Evolutionary conservation across 352 stramenopile species (phyloP).

Genomic region (Pythium rhizo-oryzae): DNA sequence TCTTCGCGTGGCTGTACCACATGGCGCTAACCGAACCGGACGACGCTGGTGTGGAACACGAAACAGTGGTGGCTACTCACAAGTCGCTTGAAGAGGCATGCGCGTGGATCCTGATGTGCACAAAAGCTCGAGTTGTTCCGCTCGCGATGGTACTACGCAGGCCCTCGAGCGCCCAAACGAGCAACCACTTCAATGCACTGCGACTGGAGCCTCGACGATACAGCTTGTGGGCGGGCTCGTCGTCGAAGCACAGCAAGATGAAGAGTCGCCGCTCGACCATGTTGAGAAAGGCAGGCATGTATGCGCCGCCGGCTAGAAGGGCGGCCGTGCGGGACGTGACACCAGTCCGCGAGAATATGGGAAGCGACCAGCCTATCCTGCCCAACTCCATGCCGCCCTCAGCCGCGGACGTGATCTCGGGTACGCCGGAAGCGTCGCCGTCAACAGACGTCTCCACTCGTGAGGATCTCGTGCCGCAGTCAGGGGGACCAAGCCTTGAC

Average conservation of each 20-base stretch:
- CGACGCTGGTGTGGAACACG: not conserved
- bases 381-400: too few relatives aligned
- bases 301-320: not conserved
- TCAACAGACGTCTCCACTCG: too few relatives aligned
- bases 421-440: too few relatives aligned
- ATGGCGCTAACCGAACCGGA: not conserved
- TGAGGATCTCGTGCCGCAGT: too few relatives aligned
- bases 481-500: too few relatives aligned
- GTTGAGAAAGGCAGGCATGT: not conserved
- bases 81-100: not conserved
- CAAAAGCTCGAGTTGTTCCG: not conserved
- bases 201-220: not conserved
- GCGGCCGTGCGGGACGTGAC: not conserved
- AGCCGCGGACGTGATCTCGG: too few relatives aligned
- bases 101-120: not conserved
- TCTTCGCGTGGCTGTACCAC: slow-evolving; percentile 7
- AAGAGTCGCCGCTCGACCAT: not conserved
- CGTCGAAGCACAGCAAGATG: not conserved
- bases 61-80: not conserved
- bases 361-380: too few relatives aligned
- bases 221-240: not conserved
- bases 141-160: not conserved
- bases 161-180: not conserved
- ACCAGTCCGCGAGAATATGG: too few relatives aligned
- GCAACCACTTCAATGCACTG: not conserved